These are phyloP conservation scores for Torulaspora franciscae DNA, from an alignment of 805 yeast species.

Conservation along the genomic window DNA sequence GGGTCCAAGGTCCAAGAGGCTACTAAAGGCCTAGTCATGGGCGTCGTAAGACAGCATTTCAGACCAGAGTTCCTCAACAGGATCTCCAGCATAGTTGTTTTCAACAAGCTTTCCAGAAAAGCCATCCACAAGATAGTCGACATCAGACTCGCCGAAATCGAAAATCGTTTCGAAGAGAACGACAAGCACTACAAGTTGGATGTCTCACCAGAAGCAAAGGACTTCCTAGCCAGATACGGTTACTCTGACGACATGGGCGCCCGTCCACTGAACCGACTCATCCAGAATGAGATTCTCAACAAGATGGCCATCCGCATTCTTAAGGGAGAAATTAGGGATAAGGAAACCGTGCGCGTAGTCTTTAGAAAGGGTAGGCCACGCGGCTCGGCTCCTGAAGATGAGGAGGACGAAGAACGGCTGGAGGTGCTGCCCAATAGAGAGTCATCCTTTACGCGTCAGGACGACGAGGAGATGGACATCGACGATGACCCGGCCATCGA, in stretches of 20 bases:
- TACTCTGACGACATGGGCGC: slow-evolving; percentile 95
- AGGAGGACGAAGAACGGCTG: slow-evolving; percentile 51
- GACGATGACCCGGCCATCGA: slow-evolving; percentile 40
- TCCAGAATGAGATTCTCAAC: slow-evolving; percentile 83
- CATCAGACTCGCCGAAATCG: slow-evolving; percentile 79
- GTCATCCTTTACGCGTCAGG: slow-evolving; percentile 44
- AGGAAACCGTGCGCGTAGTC: slow-evolving; percentile 73
- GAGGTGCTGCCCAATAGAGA: slow-evolving; percentile 86
- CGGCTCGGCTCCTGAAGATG: slow-evolving; percentile 13
- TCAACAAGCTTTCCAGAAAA: slow-evolving; percentile 85
- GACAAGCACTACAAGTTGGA: slow-evolving; percentile 72
- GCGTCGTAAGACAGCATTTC: slow-evolving; percentile 79
- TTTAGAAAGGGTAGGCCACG: slow-evolving; percentile 34
- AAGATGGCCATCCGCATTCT: slow-evolving; percentile 82
- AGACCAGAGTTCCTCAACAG: slow-evolving; percentile 97
- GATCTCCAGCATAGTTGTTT: slow-evolving; percentile 86
- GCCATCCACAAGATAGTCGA: slow-evolving; percentile 90
- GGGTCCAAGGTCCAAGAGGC: slow-evolving; percentile 58
- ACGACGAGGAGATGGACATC: slow-evolving; percentile 55
- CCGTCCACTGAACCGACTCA: slow-evolving; percentile 88
- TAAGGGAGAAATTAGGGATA: slow-evolving; percentile 81
- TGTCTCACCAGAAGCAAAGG: slow-evolving; percentile 71
- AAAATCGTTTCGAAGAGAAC: slow-evolving; percentile 75
- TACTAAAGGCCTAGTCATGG: slow-evolving; percentile 77
- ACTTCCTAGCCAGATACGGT: slow-evolving; percentile 78